Conservation (phyloP, 2,329 filamentous ascomycete species). For the Elsinoe perseae region DNA sequence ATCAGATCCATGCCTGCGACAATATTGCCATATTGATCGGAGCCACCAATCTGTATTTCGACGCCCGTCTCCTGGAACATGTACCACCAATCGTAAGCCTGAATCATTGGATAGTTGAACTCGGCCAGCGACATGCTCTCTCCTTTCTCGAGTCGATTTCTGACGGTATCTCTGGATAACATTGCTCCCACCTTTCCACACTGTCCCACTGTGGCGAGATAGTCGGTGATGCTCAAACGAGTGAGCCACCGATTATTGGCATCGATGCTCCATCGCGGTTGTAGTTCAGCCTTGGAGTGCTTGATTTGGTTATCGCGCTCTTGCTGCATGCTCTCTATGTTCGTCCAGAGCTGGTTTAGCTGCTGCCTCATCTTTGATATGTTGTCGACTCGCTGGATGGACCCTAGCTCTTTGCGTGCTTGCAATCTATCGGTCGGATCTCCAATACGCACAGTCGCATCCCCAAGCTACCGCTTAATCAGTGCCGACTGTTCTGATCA, state of each 20-base stretch:
- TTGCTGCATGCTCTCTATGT: conserved; percentile 48
- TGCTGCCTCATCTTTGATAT: conserved; percentile 62
- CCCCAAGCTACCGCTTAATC: conserved; percentile 46
- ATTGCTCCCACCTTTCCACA: conserved; percentile 65
- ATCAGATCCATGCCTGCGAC: conserved; percentile 80
- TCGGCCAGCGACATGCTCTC: conserved; percentile 93
- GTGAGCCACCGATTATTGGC: conserved; percentile 69
- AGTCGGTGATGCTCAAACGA: conserved; percentile 61
- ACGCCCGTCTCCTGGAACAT: conserved; percentile 62
- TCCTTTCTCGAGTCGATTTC: conserved; percentile 71
- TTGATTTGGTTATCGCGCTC: conserved; percentile 57
- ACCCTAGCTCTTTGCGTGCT: conserved; percentile 49
- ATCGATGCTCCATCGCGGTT: not conserved
- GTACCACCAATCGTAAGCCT: conserved; percentile 95
- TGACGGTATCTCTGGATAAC: conserved; percentile 48
- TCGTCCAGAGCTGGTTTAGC: conserved; percentile 63
- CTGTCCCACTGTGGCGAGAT: conserved; percentile 65
- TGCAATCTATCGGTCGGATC: conserved; percentile 66
- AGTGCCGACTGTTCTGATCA: not conserved
- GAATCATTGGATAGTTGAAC: conserved; percentile 85
- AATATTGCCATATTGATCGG: conserved; percentile 96
- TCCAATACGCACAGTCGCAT: conserved; percentile 68
- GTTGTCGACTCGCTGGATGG: conserved; percentile 53
- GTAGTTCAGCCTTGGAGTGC: too few relatives aligned
- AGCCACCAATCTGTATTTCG: conserved; percentile 86